Evolutionary conservation across 495 filamentous ascomycete species (phyloP).

Genomic region (Darksidea phi): DNA sequence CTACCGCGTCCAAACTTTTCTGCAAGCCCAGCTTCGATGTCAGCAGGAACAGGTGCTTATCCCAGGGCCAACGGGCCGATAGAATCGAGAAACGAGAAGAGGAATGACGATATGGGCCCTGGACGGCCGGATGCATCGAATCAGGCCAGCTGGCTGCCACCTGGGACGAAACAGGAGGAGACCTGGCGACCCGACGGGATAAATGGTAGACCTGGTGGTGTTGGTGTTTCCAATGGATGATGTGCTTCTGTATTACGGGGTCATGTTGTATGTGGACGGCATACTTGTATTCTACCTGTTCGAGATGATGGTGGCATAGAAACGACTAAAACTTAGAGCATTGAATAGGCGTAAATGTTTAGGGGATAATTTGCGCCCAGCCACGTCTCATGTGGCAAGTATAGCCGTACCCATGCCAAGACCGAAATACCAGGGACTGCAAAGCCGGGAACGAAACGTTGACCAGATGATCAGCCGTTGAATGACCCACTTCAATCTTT

Average conservation of each 20-base stretch:
- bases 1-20: slow-evolving; percentile 5
- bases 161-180: slow-evolving; percentile 38
- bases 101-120: slow-evolving; percentile 20
- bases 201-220: slow-evolving; percentile 12
- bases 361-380: too few relatives aligned
- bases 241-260: not conserved
- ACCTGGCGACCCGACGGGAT: slow-evolving; percentile 32
- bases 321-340: not conserved
- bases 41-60: slow-evolving; percentile 22
- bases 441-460: too few relatives aligned
- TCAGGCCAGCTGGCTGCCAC: slow-evolving; percentile 32
- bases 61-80: slow-evolving; percentile 11
- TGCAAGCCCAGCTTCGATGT: slow-evolving; percentile 20
- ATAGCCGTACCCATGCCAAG: too few relatives aligned
- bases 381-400: too few relatives aligned
- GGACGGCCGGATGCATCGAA: slow-evolving; percentile 5
- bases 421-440: too few relatives aligned
- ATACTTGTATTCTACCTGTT: not conserved
- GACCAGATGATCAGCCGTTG: not conserved
- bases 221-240: slow-evolving; percentile 24
- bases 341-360: slow-evolving; percentile 7
- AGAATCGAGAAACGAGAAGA: slow-evolving; percentile 25
- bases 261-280: slow-evolving; percentile 2
- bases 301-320: not conserved
- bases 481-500: not conserved